A percentile compares a stretch with the other conserved stretches of the same genome.
Evolutionary conservation across 2,329 filamentous ascomycete species (phyloP).

Genomic region (Cladophialophora immunda): DNA sequence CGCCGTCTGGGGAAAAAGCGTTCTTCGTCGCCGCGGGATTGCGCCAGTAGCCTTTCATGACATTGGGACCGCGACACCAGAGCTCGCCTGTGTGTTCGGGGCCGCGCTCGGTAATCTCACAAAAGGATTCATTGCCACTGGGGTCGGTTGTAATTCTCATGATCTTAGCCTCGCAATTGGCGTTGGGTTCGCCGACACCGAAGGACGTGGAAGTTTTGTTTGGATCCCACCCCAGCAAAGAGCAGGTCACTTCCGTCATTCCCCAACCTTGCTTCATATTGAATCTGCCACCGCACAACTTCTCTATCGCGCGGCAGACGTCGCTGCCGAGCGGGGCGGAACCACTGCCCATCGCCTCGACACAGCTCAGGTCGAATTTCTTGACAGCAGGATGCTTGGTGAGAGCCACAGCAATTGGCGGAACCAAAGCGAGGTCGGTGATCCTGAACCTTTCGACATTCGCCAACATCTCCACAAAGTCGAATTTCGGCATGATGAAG

Average conservation of each 20-base stretch:
- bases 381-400: constrained; percentile 53
- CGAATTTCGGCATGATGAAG: constrained; percentile 61
- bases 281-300: constrained; percentile 50
- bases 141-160: constrained; percentile 56
- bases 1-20: constrained; percentile 57
- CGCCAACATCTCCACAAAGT: constrained; percentile 49
- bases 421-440: constrained; percentile 59
- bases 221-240: constrained; percentile 70
- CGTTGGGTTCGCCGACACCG: constrained; percentile 72
- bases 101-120: background rate
- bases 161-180: constrained; percentile 74
- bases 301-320: constrained; percentile 60
- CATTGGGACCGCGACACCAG: constrained; percentile 62
- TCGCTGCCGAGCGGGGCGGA: constrained; percentile 64
- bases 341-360: constrained; percentile 74
- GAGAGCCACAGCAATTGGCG: constrained; percentile 53
- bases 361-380: constrained; percentile 72
- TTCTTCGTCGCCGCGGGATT: constrained; percentile 64
- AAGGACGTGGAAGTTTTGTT: constrained; percentile 52
- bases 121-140: constrained; percentile 50
- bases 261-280: constrained; percentile 73
- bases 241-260: constrained; percentile 75
- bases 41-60: constrained; percentile 67
- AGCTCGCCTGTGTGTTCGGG: constrained; percentile 53
- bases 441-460: constrained; percentile 53